Evolutionary conservation across 768 basidiomycete genomes (phyloP).

Genomic region (Russula emetica): DNA sequence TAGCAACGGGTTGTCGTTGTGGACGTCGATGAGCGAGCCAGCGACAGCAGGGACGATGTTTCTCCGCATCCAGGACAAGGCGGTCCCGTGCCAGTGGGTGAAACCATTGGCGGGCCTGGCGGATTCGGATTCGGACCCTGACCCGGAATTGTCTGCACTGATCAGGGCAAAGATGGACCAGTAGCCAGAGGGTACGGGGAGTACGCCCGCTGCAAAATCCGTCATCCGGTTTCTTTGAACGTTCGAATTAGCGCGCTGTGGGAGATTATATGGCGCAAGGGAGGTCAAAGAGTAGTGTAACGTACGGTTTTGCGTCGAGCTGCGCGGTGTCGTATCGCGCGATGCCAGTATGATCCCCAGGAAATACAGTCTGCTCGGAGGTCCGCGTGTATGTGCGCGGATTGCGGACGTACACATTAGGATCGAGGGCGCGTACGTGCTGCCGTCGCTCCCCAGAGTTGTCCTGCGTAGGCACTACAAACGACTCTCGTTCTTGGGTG

Average conservation of each 20-base stretch:
- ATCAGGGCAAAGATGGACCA: constrained; percentile 19
- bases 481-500: neutral
- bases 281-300: neutral
- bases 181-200: constrained; percentile 17
- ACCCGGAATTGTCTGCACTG: neutral
- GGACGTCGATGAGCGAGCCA: constrained; percentile 4
- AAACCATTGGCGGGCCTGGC: neutral
- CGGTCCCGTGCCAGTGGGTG: neutral
- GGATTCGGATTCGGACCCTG: too few relatives aligned
- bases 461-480: neutral
- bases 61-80: constrained; percentile 9
- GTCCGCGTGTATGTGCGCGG: neutral
- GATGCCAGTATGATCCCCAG: constrained; percentile 13
- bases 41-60: constrained; percentile 8
- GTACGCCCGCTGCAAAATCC: constrained; percentile 9
- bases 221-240: neutral
- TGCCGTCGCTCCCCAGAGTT: neutral
- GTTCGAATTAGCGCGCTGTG: neutral
- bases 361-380: constrained; percentile 8
- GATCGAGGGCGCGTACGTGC: neutral
- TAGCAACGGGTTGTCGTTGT: neutral
- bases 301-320: neutral
- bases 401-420: neutral
- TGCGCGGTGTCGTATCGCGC: constrained; percentile 10
- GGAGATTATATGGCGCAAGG: neutral